These are phyloP conservation scores for Mucor ambiguus DNA, from an alignment of 371 early-diverging fungal species.

Conservation along the genomic window DNA sequence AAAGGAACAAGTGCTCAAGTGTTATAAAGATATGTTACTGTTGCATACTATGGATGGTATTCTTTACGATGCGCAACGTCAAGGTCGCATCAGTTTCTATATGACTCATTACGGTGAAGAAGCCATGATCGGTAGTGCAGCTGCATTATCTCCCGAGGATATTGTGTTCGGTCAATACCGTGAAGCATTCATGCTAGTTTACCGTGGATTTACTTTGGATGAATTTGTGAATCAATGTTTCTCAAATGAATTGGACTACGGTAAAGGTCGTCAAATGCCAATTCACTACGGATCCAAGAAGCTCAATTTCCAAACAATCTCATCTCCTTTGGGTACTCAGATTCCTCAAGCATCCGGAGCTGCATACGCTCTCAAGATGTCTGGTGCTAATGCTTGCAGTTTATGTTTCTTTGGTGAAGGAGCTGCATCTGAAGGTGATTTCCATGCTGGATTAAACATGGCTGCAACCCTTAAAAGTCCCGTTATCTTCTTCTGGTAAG, in stretches of 20 bases:
- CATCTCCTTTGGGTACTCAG: slow-evolving; percentile 96
- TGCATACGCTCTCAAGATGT: slow-evolving; percentile 92
- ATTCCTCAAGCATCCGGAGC: slow-evolving; percentile 98
- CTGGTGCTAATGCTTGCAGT: slow-evolving; percentile 74
- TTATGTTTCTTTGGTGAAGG: slow-evolving; percentile 98
- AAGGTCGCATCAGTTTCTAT: slow-evolving; percentile 97
- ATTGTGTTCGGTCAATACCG: slow-evolving; percentile 95
- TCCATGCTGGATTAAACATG: slow-evolving; percentile 97
- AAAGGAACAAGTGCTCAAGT: slow-evolving; percentile 71
- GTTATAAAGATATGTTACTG: slow-evolving; percentile 90
- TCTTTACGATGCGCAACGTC: slow-evolving; percentile 97
- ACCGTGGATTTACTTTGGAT: slow-evolving; percentile 92
- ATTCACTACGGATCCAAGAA: slow-evolving; percentile 92
- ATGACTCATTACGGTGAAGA: slow-evolving; percentile 99
- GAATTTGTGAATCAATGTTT: slow-evolving; percentile 97
- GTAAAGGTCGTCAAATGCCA: slow-evolving; percentile 99
- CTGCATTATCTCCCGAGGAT: slow-evolving; percentile 84
- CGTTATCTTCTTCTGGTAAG: slow-evolving; percentile 92
- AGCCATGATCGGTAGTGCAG: slow-evolving; percentile 91
- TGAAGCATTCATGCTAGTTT: slow-evolving; percentile 90
- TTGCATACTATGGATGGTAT: slow-evolving; percentile 92
- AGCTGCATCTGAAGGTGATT: slow-evolving; percentile 97
- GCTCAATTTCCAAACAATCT: slow-evolving; percentile 94
- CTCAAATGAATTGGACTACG: slow-evolving; percentile 84
- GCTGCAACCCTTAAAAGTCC: slow-evolving; percentile 92